These are phyloP conservation scores for Anisodus tanguticus DNA, from an alignment of 257 asterid genomes.

Conservation along the genomic window DNA sequence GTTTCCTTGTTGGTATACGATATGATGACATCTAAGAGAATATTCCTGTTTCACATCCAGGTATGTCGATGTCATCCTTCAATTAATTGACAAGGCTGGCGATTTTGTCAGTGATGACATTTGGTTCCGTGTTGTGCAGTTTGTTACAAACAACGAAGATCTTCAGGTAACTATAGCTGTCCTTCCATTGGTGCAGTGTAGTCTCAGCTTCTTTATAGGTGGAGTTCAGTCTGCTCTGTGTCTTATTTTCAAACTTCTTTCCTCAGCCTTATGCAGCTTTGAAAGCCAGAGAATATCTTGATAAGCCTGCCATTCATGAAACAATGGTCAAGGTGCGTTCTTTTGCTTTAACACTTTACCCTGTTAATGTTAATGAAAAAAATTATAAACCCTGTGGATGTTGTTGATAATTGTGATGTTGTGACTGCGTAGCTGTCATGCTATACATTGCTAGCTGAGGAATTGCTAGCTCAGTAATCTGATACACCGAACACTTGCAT, in stretches of 20 bases:
- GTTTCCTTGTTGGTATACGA: neutral
- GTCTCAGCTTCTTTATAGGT: conserved; percentile 8
- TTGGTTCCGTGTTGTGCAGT: conserved; percentile 98
- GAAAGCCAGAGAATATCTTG: conserved; percentile 91
- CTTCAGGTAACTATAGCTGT: conserved; percentile 64
- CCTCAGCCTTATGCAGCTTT: conserved; percentile 86
- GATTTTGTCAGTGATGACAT: conserved; percentile 98
- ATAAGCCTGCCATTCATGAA: conserved; percentile 95
- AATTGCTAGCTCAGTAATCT: neutral
- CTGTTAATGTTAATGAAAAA: neutral
- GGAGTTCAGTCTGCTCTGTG: neutral
- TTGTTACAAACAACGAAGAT: conserved; percentile 94
- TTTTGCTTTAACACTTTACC: conserved; percentile 20
- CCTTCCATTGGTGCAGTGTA: conserved; percentile 16
- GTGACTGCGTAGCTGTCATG: neutral
- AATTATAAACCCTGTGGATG: conserved; percentile 1
- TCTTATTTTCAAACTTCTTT: conserved; percentile 20
- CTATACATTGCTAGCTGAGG: conserved; percentile 17
- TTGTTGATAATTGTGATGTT: neutral
- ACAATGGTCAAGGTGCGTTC: conserved; percentile 91
- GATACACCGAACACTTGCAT: neutral
- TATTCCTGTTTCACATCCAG: conserved; percentile 46
- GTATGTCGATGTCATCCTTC: conserved; percentile 98
- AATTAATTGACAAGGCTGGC: conserved; percentile 97
- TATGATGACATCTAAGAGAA: conserved; percentile 21